Conservation (phyloP, 2,329 filamentous ascomycete species). For the Dactylonectria estremocensis region DNA sequence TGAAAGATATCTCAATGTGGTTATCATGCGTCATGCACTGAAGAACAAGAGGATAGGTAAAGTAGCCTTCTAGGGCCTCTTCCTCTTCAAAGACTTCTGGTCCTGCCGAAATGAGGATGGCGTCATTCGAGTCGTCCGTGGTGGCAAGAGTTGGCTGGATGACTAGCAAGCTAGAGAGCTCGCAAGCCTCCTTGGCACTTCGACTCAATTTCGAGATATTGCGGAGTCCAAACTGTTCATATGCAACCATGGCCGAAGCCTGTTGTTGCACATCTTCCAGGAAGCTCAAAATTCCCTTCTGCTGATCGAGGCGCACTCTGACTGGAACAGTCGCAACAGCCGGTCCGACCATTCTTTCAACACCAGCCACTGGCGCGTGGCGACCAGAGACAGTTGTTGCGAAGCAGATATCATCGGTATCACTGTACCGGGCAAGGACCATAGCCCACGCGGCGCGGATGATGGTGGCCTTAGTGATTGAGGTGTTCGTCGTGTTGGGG, state of each 20-base stretch:
- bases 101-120: conserved; percentile 6
- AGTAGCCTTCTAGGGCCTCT: conserved; percentile 11
- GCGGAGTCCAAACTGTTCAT: conserved; percentile 32
- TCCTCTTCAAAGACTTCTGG: conserved; percentile 25
- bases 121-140: not conserved
- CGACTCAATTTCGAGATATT: conserved; percentile 36
- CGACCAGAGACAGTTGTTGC: conserved; percentile 11
- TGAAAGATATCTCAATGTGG: conserved; percentile 1
- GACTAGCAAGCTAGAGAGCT: conserved; percentile 25
- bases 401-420: conserved; percentile 14
- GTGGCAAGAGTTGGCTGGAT: conserved; percentile 17
- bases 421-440: conserved; percentile 14
- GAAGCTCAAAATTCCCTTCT: conserved; percentile 52
- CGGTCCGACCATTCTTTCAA: conserved; percentile 43
- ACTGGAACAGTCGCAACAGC: conserved; percentile 53
- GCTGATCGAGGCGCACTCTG: conserved; percentile 45
- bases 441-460: conserved; percentile 11
- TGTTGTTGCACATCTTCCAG: conserved; percentile 52
- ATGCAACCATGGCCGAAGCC: conserved; percentile 29
- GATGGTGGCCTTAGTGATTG: conserved; percentile 12
- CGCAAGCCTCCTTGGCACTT: conserved; percentile 18
- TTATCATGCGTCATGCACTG: conserved; percentile 7
- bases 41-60: conserved; percentile 10
- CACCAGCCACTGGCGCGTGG: conserved; percentile 35
- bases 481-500: conserved; percentile 1